Evolutionary conservation across 176 grass and related monocot genomes (phyloP), one percentile per base, ranked within the genome.

Genomic region (Oryza nivara): DNA sequence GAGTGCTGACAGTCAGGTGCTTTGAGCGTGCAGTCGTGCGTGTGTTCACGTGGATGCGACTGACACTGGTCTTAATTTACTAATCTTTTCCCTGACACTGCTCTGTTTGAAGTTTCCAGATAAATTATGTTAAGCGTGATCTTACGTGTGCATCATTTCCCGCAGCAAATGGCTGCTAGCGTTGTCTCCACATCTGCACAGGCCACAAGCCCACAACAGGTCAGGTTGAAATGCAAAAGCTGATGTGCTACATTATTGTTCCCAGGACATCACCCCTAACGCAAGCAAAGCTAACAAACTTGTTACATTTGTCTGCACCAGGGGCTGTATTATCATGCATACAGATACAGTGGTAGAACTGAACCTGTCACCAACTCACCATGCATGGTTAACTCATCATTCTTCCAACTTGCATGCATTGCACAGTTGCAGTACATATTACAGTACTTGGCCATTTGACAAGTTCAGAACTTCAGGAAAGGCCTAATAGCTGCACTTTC

Each of bases 21-120:
- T 81, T 58, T 58, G 32, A 81, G 67, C 30, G 32, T 58, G 65
- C 65, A 45, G 1, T 16, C 80, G 14, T 72, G 49, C 36, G 58
- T 38, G 19, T 58, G 26, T 15, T 10, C 52, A 60, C 28, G 26
- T 6, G 51, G 34, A 13, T 76, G 58, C n/a, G 56, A 46, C 26
- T 74, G 25, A 65, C 45, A 20, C 69, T 9, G 23, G 45, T 36
- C 17, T 12, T 43, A 48, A 22, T 48, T 73, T 73, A 26, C 23
- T 73, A 9, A 77, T n/a, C 32, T 40, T 77, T 77, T 61, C 74
- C 26, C 72, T 34, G 36, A 36, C 9, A 34, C 11, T 76, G 14
- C 4, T 6, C 43, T 63, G 3, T 63, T 74, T 46, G 52, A 82
- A n/a, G 30, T 5, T 46, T 73, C 9, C 16, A 25, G 5, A 20